Evolutionary conservation across 495 filamentous ascomycete genomes (phyloP).

Genomic region (Rusavskia elegans): DNA sequence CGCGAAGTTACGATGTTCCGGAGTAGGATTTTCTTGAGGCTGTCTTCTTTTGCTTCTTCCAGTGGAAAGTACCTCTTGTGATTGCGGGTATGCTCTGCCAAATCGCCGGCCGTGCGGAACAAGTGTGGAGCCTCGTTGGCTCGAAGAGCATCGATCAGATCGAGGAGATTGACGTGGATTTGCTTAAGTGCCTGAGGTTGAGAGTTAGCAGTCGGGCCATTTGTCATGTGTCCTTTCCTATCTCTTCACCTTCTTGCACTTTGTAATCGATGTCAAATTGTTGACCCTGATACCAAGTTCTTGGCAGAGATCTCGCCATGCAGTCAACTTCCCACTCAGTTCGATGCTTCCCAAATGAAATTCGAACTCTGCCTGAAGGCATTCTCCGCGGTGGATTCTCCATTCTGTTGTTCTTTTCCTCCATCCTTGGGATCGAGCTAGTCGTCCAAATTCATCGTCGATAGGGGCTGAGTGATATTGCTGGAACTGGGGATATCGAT

Average conservation of each 20-base stretch:
- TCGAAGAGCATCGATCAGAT: conserved; percentile 30
- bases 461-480: conserved; percentile 3
- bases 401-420: conserved; percentile 9
- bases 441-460: conserved; percentile 11
- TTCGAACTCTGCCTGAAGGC: conserved; percentile 13
- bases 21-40: conserved; percentile 25
- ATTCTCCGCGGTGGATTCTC: conserved; percentile 12
- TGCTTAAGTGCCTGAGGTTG: conserved; percentile 10
- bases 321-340: conserved; percentile 4
- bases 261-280: conserved; percentile 16
- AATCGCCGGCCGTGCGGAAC: conserved; percentile 18
- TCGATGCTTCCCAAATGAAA: conserved; percentile 9
- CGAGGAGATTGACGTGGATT: conserved; percentile 34
- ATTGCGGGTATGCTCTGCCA: conserved; percentile 24
- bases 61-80: conserved; percentile 19
- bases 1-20: conserved; percentile 7
- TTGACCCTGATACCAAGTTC: conserved; percentile 17
- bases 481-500: conserved; percentile 9
- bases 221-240: conserved; percentile 25
- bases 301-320: conserved; percentile 18
- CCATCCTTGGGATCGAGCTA: conserved; percentile 14
- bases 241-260: conserved; percentile 26
- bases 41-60: conserved; percentile 22
- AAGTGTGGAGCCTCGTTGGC: conserved; percentile 12
- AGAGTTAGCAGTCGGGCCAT: conserved; percentile 5